Evolutionary conservation across 148 eudicot genomes (phyloP).

Genomic region (Fagopyrum homotropicum): DNA sequence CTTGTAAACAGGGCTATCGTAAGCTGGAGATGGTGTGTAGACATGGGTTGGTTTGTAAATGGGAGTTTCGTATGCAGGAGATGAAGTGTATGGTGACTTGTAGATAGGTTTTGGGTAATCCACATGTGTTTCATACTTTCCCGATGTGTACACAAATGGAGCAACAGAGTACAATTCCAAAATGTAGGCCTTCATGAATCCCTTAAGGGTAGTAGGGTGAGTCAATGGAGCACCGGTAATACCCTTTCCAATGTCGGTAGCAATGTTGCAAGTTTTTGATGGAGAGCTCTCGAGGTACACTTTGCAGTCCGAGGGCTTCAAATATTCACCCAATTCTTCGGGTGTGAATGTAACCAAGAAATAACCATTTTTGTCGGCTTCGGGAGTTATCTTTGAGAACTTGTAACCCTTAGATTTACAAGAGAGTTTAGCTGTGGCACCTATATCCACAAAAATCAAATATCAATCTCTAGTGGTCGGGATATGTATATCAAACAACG

Average conservation of each 20-base stretch:
- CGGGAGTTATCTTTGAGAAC: slow-evolving; percentile 20
- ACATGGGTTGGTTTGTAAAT: background rate
- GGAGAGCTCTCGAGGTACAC: slow-evolving; percentile 22
- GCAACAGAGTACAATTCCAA: slow-evolving; percentile 18
- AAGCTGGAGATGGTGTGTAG: background rate
- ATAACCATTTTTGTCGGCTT: slow-evolving; percentile 26
- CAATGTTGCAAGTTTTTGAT: slow-evolving; percentile 17
- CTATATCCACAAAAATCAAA: slow-evolving; percentile 2
- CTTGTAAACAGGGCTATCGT: background rate
- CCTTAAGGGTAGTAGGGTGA: background rate
- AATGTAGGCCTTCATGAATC: slow-evolving; percentile 6
- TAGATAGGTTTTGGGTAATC: background rate
- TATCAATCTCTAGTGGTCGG: background rate
- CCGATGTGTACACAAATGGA: slow-evolving; percentile 13
- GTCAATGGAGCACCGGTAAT: slow-evolving; percentile 8
- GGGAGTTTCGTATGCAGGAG: background rate
- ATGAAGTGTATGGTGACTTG: background rate
- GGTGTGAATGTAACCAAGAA: slow-evolving; percentile 26
- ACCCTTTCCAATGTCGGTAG: slow-evolving; percentile 15
- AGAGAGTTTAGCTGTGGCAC: slow-evolving; percentile 21
- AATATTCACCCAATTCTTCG: slow-evolving; percentile 20
- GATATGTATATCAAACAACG: too few relatives aligned
- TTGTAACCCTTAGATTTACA: slow-evolving; percentile 17
- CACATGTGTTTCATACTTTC: background rate
- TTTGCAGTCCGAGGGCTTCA: slow-evolving; percentile 23